Evolutionary conservation across 176 grass and related monocot species (phyloP), one percentile per base, ranked within the genome.

Genomic region (Rhynchospora tenuis): DNA sequence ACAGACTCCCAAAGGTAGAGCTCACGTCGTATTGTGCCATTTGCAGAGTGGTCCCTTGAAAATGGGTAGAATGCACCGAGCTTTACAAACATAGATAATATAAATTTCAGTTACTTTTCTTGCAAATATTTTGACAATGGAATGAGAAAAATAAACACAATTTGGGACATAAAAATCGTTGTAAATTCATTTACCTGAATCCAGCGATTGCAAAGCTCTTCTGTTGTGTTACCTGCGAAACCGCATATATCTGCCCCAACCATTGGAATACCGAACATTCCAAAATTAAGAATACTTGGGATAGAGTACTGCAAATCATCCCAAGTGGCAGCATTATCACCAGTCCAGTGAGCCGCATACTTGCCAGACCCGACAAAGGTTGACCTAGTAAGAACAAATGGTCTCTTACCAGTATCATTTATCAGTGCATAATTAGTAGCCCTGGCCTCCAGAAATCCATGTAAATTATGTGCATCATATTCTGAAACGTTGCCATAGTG

Each of bases 61-160:
- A 95, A 98, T 11, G 95, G 95, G 84, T 94, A 98, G 91, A 98
- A 98, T 4, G 95, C 92, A 4, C 95, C 95, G 2, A 98, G 77
- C 90, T 95, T 88, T 80, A 64, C n/a, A n/a, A 12, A 54, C 46
- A 45, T 4, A 47, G 12, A 85, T 29, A 76, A 69, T 43, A 22
- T 13, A 73, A 55, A 22, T 24, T 13, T 73, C 17, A 81, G 38
- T 48, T 47, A 65, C 2, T 16, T 82, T 60, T 17, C 0, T 72
- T 72, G 0, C 7, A 67, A 47, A n/a, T n/a, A n/a, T n/a, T n/a
- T n/a, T n/a, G n/a, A n/a, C n/a, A n/a, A n/a, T n/a, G n/a, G n/a
- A n/a, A n/a, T n/a, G n/a, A n/a, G n/a, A n/a, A n/a, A n/a, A n/a
- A n/a, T n/a, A n/a, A n/a, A n/a, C 33, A 38, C 33, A 71, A 71